Conservation (phyloP, 2,329 filamentous ascomycete species). For the Cercospora beticola region DNA sequence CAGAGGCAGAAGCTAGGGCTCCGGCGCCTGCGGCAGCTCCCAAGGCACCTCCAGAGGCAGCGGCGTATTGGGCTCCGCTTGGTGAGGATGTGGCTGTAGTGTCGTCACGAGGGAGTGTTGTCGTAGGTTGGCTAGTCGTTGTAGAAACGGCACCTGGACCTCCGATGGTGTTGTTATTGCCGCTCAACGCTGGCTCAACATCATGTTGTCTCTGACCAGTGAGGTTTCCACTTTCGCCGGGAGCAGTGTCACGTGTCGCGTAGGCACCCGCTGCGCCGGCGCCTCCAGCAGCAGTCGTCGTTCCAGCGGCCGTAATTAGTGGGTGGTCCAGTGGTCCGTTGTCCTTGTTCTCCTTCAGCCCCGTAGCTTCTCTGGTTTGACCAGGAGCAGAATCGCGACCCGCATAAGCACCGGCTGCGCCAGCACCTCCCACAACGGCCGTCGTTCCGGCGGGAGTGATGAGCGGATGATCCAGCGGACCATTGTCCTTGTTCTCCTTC, state of each 20-base stretch:
- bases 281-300: neutral
- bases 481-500: slow-evolving; percentile 10
- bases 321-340: slow-evolving; percentile 11
- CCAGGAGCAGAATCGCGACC: neutral
- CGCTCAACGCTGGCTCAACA: slow-evolving; percentile 1
- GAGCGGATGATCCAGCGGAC: slow-evolving; percentile 11
- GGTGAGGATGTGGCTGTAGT: neutral
- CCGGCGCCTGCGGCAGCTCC: neutral
- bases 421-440: neutral
- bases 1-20: neutral
- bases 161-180: neutral
- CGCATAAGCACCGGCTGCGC: neutral
- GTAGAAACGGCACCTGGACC: neutral
- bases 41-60: neutral
- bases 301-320: neutral
- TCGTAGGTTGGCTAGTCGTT: neutral
- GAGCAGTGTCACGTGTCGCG: neutral
- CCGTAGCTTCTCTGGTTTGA: neutral
- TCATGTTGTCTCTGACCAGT: neutral
- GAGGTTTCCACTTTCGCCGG: neutral
- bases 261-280: neutral
- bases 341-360: neutral
- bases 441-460: neutral
- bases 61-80: neutral
- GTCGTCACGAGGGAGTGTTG: neutral